A percentile compares a stretch with the other conserved stretches of the same genome.
Conservation (phyloP, 1,139 yeast genomes). For the Williopsis jadinii region DNA sequence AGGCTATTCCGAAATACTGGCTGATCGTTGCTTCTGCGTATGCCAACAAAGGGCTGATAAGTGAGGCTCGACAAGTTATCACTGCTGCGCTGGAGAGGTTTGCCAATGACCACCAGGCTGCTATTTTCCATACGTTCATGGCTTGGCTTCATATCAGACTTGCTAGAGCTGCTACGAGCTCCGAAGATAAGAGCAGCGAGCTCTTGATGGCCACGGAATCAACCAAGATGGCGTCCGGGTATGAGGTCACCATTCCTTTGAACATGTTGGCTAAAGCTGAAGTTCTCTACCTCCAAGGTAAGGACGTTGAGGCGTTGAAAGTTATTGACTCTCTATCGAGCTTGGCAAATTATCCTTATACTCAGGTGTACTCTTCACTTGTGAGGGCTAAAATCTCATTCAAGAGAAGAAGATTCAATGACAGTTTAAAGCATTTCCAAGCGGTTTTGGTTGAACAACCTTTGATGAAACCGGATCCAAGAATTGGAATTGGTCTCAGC, state of each 20-base stretch:
- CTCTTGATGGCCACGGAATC: constrained; percentile 28
- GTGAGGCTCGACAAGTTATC: constrained; percentile 61
- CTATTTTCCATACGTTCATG: constrained; percentile 54
- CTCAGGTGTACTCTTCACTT: constrained; percentile 51
- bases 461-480: constrained; percentile 76
- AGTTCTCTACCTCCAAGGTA: constrained; percentile 38
- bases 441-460: constrained; percentile 76
- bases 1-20: constrained; percentile 76
- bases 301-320: constrained; percentile 61
- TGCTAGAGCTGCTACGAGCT: constrained; percentile 32
- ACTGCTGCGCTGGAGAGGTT: constrained; percentile 47
- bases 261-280: constrained; percentile 57
- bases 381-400: constrained; percentile 82
- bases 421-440: constrained; percentile 78
- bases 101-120: constrained; percentile 33
- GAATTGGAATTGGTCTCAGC: constrained; percentile 92
- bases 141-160: constrained; percentile 68
- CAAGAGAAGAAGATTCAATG: constrained; percentile 62
- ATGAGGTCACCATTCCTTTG: constrained; percentile 10
- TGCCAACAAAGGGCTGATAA: constrained; percentile 49
- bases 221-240: constrained; percentile 18
- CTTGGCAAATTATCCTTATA: constrained; percentile 19
- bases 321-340: constrained; percentile 50
- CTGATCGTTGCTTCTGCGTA: constrained; percentile 76
- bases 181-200: constrained; percentile 23